phyloP scores from a whole-genome alignment of 1,284 basidiomycete species.

The Rugosomyces carneus region DNA sequence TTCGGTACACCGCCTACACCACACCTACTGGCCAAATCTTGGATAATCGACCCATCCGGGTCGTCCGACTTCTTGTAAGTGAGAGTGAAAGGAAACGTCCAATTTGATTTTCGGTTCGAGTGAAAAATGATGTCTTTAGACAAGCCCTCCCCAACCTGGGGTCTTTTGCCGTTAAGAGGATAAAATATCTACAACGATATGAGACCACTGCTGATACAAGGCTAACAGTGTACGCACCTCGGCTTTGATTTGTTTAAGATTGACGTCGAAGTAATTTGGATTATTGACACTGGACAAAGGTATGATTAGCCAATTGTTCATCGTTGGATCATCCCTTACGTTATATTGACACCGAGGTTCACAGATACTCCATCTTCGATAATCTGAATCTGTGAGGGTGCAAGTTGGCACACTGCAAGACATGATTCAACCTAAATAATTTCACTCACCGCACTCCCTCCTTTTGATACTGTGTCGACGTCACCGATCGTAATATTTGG shows the following conservation, averaged over 20 bases:
- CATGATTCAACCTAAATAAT: conserved; percentile 8
- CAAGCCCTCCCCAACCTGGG: conserved; percentile 63
- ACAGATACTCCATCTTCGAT: conserved; percentile 46
- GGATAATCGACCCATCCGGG: conserved; percentile 53
- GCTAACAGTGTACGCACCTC: conserved; percentile 33
- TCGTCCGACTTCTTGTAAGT: conserved; percentile 62
- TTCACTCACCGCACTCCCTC: conserved; percentile 34
- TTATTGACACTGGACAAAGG: conserved; percentile 59
- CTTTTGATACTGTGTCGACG: conserved; percentile 36
- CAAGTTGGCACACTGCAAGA: conserved; percentile 4
- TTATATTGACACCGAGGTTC: conserved; percentile 63
- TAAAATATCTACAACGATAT: conserved; percentile 53
- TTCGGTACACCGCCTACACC: conserved; percentile 40
- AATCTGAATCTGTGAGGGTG: conserved; percentile 28
- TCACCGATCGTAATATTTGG: conserved; percentile 65
- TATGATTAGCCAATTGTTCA: background rate
- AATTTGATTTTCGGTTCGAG: conserved; percentile 61
- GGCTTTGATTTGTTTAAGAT: conserved; percentile 65
- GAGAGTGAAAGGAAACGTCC: conserved; percentile 79
- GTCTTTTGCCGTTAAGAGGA: conserved; percentile 53
- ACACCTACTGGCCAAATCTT: conserved; percentile 66
- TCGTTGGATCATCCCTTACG: conserved; percentile 35
- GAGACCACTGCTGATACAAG: conserved; percentile 1
- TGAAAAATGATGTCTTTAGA: conserved; percentile 58
- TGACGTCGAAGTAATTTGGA: conserved; percentile 80